Evolutionary conservation across 2,329 filamentous ascomycete species (phyloP).

Genomic region (Ophiostoma angusticollis): DNA sequence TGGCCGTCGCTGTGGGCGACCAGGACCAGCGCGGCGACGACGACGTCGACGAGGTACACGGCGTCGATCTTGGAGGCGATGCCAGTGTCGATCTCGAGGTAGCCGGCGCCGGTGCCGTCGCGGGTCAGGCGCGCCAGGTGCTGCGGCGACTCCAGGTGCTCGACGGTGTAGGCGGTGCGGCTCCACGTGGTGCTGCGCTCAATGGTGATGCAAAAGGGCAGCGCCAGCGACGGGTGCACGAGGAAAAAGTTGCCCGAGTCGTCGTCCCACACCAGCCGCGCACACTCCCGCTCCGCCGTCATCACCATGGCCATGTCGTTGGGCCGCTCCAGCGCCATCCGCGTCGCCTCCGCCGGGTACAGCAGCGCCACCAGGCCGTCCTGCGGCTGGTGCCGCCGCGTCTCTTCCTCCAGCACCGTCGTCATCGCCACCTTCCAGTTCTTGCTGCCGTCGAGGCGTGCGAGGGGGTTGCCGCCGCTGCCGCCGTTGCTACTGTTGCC

Average conservation of each 20-base stretch:
- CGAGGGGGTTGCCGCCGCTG: conserved; percentile 20
- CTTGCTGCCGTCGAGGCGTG: conserved; percentile 27
- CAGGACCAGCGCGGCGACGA: conserved; percentile 45
- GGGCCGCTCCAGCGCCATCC: conserved; percentile 47
- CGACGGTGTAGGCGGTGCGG: conserved; percentile 50
- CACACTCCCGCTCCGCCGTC: conserved; percentile 56
- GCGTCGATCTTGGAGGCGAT: conserved; percentile 46
- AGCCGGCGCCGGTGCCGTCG: conserved; percentile 46
- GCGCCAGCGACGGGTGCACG: conserved; percentile 50
- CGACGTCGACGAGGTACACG: conserved; percentile 51
- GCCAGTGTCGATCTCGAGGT: conserved; percentile 47
- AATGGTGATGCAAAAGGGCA: conserved; percentile 48
- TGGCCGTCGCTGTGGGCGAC: conserved; percentile 46
- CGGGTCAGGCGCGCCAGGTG: conserved; percentile 48
- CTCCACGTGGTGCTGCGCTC: conserved; percentile 46
- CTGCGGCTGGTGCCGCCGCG: conserved; percentile 39
- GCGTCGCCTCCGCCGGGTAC: conserved; percentile 53
- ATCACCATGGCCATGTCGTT: conserved; percentile 45
- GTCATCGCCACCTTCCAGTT: conserved; percentile 45
- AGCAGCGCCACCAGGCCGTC: conserved; percentile 55
- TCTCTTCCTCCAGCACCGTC: conserved; percentile 44
- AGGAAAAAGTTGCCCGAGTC: conserved; percentile 47
- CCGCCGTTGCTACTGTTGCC: conserved; percentile 11
- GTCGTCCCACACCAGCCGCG: conserved; percentile 58
- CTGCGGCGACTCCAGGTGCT: conserved; percentile 49